Percentiles rank a stretch among this genome's conserved stretches.
Conservation (phyloP, 805 yeast species). For the Candida ulmi region DNA sequence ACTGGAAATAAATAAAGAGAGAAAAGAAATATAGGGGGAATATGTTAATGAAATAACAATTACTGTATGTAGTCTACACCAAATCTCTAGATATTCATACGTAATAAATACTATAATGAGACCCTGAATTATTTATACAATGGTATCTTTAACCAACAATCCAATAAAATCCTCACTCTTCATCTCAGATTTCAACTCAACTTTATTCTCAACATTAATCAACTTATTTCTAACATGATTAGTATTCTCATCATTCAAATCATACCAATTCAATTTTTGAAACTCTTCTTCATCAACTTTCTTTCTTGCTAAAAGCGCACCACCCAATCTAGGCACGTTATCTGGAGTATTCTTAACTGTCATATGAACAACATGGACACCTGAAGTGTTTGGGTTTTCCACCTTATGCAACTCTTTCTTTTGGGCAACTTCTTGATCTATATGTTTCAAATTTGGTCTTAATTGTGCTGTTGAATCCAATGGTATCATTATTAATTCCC, state of each 20-base stretch:
- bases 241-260: constrained; percentile 28
- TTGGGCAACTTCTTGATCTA: constrained; percentile 53
- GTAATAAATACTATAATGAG: no score
- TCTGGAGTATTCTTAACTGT: constrained; percentile 59
- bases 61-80: no score
- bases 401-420: constrained; percentile 38
- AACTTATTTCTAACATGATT: constrained; percentile 20
- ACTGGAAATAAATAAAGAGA: no score
- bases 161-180: constrained; percentile 29
- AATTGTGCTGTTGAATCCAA: constrained; percentile 67
- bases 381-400: constrained; percentile 28
- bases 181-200: constrained; percentile 20
- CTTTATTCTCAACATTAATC: constrained; percentile 19
- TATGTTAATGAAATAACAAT: no score
- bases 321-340: constrained; percentile 57
- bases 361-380: constrained; percentile 67
- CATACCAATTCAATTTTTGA: constrained; percentile 39
- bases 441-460: constrained; percentile 75
- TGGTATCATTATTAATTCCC: constrained; percentile 58
- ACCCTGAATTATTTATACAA: no score
- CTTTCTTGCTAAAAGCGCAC: constrained; percentile 63
- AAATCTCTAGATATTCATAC: no score
- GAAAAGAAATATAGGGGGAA: no score
- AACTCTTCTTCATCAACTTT: constrained; percentile 56
- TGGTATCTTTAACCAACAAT: constrained; percentile 22